Conservation (phyloP, 306 rosid species). For the Vigna hirtella region DNA sequence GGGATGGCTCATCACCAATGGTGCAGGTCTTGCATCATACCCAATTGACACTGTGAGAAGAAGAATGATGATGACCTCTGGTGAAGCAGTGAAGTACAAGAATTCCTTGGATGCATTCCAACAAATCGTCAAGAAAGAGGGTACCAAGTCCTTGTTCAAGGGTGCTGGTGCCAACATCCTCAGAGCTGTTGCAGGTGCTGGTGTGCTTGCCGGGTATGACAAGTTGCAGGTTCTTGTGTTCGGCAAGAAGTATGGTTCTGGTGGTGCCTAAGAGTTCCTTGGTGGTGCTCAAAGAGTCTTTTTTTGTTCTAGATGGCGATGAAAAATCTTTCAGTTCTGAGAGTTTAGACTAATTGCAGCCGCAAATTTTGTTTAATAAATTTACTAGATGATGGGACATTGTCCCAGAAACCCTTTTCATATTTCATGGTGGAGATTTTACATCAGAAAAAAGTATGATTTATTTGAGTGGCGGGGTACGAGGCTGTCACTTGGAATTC, state of each 20-base stretch:
- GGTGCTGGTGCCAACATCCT: constrained; percentile 96
- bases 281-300: constrained; percentile 61
- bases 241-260: constrained; percentile 92
- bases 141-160: constrained; percentile 88
- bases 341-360: constrained; percentile 57
- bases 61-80: constrained; percentile 99
- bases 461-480: constrained; percentile 56
- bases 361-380: constrained; percentile 81
- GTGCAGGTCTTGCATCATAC: constrained; percentile 93
- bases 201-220: constrained; percentile 94
- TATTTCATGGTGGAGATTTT: constrained; percentile 46
- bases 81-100: constrained; percentile 94
- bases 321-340: constrained; percentile 69
- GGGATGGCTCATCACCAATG: constrained; percentile 92
- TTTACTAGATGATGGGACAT: constrained; percentile 63
- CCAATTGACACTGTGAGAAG: constrained; percentile 93
- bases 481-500: constrained; percentile 49
- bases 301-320: constrained; percentile 69
- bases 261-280: constrained; percentile 60
- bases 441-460: constrained; percentile 45
- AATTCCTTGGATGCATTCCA: constrained; percentile 75
- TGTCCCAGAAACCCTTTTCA: constrained; percentile 57
- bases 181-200: constrained; percentile 94
- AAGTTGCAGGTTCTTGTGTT: constrained; percentile 78
- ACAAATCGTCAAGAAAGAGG: constrained; percentile 88